These are phyloP conservation scores for Mycotypha africana DNA, from an alignment of 371 early-diverging fungal genomes.

Conservation along the genomic window DNA sequence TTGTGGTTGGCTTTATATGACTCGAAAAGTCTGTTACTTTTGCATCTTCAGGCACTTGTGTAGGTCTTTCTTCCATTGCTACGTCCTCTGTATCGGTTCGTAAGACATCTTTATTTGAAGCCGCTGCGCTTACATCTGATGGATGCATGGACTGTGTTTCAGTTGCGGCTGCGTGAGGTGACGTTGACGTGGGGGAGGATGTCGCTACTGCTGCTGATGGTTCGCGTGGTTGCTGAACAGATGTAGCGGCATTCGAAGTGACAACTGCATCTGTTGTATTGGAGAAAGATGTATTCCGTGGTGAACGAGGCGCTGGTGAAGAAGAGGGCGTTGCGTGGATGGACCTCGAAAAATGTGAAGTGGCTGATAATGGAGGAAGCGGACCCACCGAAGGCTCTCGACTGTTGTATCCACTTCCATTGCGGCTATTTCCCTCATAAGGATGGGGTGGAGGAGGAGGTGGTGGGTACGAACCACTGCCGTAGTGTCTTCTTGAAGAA, in stretches of 20 bases:
- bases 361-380: constrained; percentile 1
- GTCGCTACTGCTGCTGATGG: too few species aligned
- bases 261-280: too few species aligned
- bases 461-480: constrained; percentile 8
- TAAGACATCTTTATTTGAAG: too few species aligned
- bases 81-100: too few species aligned
- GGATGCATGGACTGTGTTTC: too few species aligned
- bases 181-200: not conserved
- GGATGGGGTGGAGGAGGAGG: constrained; percentile 1
- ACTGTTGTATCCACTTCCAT: constrained; percentile 5
- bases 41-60: too few species aligned
- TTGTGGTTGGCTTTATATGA: too few species aligned
- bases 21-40: too few species aligned
- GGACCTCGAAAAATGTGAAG: constrained; percentile 3
- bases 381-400: constrained; percentile 9
- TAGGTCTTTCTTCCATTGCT: too few species aligned
- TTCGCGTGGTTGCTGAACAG: constrained; percentile 9
- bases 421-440: constrained; percentile 1
- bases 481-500: constrained; percentile 18
- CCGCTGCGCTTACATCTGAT: too few species aligned
- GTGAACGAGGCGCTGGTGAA: too few species aligned
- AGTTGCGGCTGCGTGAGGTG: not conserved
- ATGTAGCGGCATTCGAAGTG: constrained; percentile 18
- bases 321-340: constrained; percentile 18
- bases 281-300: too few species aligned